These are phyloP conservation scores for Macrophomina pseudophaseolina DNA, from an alignment of 2,329 filamentous ascomycete genomes.

Conservation along the genomic window DNA sequence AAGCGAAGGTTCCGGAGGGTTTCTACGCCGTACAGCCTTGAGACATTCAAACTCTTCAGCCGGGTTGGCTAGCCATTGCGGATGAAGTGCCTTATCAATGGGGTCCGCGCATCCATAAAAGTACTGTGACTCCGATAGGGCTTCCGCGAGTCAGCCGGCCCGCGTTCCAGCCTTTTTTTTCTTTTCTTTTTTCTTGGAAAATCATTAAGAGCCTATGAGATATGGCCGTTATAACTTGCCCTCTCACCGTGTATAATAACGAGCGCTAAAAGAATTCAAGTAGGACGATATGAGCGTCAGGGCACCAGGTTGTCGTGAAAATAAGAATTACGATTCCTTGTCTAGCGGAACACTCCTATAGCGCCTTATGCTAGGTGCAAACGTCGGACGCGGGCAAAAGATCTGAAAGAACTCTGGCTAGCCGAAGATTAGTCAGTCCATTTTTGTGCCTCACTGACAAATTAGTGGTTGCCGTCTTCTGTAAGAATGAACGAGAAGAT, in stretches of 20 bases:
- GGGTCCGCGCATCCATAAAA: background rate
- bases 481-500: background rate
- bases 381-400: background rate
- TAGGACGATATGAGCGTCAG: background rate
- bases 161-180: too few relatives aligned
- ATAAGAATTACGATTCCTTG: slow-evolving; percentile 3
- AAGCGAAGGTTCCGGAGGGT: background rate
- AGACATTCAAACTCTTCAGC: background rate
- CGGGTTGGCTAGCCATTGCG: background rate
- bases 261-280: background rate
- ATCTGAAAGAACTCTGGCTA: background rate
- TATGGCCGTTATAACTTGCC: background rate
- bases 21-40: background rate
- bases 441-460: background rate
- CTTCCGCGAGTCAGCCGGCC: background rate
- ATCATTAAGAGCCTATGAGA: background rate
- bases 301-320: background rate
- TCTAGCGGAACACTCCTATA: background rate
- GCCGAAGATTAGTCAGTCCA: background rate
- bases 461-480: background rate
- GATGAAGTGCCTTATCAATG: background rate
- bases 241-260: background rate
- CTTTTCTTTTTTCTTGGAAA: background rate
- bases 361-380: background rate
- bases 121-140: background rate